These are phyloP conservation scores for Taphrina deformans DNA, from an alignment of 1,139 yeast genomes.

Conservation along the genomic window DNA sequence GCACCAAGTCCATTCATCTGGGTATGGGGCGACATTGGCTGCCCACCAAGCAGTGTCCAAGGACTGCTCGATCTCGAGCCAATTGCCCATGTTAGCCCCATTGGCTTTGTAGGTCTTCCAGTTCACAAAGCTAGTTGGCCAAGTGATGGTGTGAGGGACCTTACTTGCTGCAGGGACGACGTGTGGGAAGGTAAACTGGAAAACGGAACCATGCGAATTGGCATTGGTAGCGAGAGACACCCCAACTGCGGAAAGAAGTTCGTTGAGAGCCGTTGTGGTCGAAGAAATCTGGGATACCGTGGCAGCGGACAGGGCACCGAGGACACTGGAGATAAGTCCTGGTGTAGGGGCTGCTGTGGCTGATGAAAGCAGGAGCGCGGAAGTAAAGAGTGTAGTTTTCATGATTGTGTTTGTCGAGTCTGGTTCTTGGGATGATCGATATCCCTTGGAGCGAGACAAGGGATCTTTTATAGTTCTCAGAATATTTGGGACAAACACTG, in stretches of 20 bases:
- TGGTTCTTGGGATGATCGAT: no score
- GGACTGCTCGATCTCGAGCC: constrained; percentile 82
- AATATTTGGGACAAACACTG: no score
- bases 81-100: constrained; percentile 88
- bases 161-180: background rate
- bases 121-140: background rate
- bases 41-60: constrained; percentile 77
- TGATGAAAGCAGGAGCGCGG: background rate
- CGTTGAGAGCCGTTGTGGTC: background rate
- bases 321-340: constrained; percentile 42
- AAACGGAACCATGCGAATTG: background rate
- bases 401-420: background rate
- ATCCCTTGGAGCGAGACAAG: no score
- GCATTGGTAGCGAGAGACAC: background rate
- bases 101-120: constrained; percentile 41
- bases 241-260: background rate
- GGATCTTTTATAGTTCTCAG: no score
- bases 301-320: background rate
- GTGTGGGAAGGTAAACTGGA: background rate
- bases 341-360: constrained; percentile 42
- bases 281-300: background rate
- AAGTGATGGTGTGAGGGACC: background rate
- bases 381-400: background rate
- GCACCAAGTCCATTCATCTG: constrained; percentile 49
- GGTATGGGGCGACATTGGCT: constrained; percentile 42